Base-by-base conservation (phyloP, 1,284 basidiomycete genomes). In the Rhodotorula sp. region DNA sequence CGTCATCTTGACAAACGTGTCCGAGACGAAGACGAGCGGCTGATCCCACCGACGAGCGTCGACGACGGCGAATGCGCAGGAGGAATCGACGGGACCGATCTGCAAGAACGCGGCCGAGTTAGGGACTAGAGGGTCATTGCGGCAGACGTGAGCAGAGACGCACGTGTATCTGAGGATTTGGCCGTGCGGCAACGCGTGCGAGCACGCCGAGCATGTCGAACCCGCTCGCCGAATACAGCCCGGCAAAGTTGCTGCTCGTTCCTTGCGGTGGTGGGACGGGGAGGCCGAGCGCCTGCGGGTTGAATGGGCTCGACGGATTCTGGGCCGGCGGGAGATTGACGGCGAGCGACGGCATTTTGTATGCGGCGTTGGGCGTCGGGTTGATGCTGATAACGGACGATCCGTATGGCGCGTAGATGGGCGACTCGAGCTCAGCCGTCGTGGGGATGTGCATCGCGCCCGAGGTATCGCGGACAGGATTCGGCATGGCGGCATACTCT, bases 21-120 rank as follows among this genome's bases (percentile, higher is more conserved):
- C 91, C 17, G 89, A 91, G 69, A 91, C 92, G 77, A 95, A 97
- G 16, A 97, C 88, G 78, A 97, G 89, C 2, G 94, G 93, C 61
- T 85, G 85, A 79, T 97, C 93, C 76, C 87, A 87, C 61, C 90
- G 84, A 19, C 90, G 87, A 25, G 89, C 86, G 80, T 97, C 94
- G 66, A 90, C 89, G 62, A 98, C 90, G 74, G 91, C 86, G 81
- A 98, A 97, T 14, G 91, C 88, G 80, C 92, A 94, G 5, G 91
- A 90, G 69, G 94, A 84, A 81, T 98, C 95, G 50, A 98, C 91
- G 0, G 95, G 92, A 14, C 95, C 95, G 25, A 97, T 86, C 10
- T 86, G 55, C 46, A 4, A 8, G 2, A 48, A 7, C 14, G n/a
- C 27, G 7, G 19, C 34, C 34, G 34, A 34, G 34, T 34, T 34